Base-by-base conservation (phyloP, 768 basidiomycete genomes). In the Mycena olivaceomarginata region DNA sequence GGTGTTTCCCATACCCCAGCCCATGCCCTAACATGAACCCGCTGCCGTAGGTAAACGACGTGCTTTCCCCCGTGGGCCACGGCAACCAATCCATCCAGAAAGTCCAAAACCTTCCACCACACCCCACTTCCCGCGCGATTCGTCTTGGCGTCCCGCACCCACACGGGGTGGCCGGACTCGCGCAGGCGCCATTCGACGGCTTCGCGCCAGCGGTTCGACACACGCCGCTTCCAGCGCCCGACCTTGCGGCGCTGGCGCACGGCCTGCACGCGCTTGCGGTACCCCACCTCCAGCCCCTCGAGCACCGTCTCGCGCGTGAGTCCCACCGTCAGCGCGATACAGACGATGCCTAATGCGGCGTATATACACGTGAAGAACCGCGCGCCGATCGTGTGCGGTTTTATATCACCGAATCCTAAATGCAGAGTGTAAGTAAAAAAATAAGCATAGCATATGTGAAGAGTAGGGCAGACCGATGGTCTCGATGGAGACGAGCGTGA, bases 331-430 rank as follows among this genome's bases (percentile, higher is more conserved):
- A 96, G 86, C 15, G 90, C 93, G 40, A 95, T 83, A 77, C 90
- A 93, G 75, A 95, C 43, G 66, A 96, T 90, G 13, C 94, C 94
- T 45, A 93, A 83, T 0, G 87, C 85, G 51, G 91, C 87, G 77
- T 94, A 94, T 72, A 91, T 77, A 81, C 91, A 92, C 0, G 90
- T 87, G 79, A 94, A 94, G 15, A 93, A 77, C n/a, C 92, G 92
- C 5, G 91, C 86, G 0, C 88, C 88, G 4, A 91, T 85, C 2
- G 87, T 85, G 4, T 59, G 68, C 4, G 95, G 94, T 12, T 86
- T 82, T 69, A 96, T 93, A 81, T 96, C 95, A n/a, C 95, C 95
- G 81, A 96, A 95, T 6, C 94, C 92, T 89, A 80, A 43, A 46
- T 53, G 25, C 41, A 70, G 51, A 41, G 71, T 78, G 63, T 65